Percentiles rank a stretch among this genome's conserved stretches.
Conservation (phyloP, 2,329 filamentous ascomycete genomes). For the Tolypocladium album region DNA sequence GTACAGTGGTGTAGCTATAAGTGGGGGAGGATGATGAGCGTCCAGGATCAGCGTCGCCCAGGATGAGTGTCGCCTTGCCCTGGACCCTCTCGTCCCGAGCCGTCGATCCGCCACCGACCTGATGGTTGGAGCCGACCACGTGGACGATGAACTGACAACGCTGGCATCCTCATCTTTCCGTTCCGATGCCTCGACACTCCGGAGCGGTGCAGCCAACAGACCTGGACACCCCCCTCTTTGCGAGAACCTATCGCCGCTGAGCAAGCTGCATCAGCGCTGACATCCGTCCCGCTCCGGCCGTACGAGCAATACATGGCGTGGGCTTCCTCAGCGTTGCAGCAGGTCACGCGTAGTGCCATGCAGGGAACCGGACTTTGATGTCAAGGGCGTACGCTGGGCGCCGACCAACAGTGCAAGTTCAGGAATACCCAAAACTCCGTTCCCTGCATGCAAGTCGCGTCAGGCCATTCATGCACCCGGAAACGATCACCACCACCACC, state of each 20-base stretch:
- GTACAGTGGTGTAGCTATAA: no score
- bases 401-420: background rate
- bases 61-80: background rate
- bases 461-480: background rate
- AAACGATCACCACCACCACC: background rate
- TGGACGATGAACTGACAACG: background rate
- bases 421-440: background rate
- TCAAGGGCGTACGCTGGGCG: background rate
- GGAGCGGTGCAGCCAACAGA: background rate
- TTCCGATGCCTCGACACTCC: background rate
- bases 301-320: no score
- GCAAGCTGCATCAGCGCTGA: background rate
- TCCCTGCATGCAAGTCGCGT: background rate
- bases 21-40: background rate
- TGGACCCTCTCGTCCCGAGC: background rate
- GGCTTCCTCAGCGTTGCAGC: background rate
- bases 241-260: background rate
- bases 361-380: background rate
- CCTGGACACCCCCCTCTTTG: background rate
- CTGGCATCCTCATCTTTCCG: background rate
- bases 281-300: background rate
- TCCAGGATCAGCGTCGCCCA: background rate
- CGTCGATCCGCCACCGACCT: background rate
- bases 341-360: background rate
- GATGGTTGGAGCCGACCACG: background rate